Base-by-base conservation (phyloP, 2,329 filamentous ascomycete genomes). In the Cladosporium austrohemisphaericum region DNA sequence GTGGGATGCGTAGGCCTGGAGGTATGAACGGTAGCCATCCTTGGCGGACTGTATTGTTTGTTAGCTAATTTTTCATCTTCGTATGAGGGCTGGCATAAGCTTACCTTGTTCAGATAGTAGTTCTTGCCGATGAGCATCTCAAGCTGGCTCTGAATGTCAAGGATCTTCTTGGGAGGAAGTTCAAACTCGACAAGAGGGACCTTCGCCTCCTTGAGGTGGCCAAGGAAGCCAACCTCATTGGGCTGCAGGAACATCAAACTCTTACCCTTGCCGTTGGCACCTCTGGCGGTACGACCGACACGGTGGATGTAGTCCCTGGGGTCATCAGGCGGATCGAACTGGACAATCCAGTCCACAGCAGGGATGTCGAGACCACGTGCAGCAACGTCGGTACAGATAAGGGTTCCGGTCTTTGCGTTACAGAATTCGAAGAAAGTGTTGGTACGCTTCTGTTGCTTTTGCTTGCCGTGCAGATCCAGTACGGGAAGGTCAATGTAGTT, bases 381-480 rank as follows among this genome's bases (percentile, higher is more conserved):
- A 37, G 93, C 93, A 55, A 98, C 93, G 63, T 98, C 93, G 0
- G 93, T 98, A 72, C 91, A 96, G 59, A 98, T 93, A 47, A 98
- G 71, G 1, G 88, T 95, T 19, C 92, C 93, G 57, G 86, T 81
- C 57, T 83, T 84, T 14, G 91, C 85, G 62, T 91, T 90, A 64
- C 82, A 85, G 68, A 98, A 98, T 68, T 97, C 92, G 69, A 97
- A 98, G 69, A 98, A 98, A 1, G 90, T 95, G 66, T 94, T 95
- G 19, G 93, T 98, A n/a, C 93, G 87, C 70, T 95, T 95, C 71
- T 96, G 90, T 71, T 98, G 93, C 72, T 98, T 98, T 72, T 95
- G 89, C 73, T 98, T 96, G 58, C 90, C 93, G 68, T 94, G 88
- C 6, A 95, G 76, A 59, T 88, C 86, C 35, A 95, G 78, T 2